Conservation (phyloP, 1,284 basidiomycete genomes). For the Austroboletus sp. region DNA sequence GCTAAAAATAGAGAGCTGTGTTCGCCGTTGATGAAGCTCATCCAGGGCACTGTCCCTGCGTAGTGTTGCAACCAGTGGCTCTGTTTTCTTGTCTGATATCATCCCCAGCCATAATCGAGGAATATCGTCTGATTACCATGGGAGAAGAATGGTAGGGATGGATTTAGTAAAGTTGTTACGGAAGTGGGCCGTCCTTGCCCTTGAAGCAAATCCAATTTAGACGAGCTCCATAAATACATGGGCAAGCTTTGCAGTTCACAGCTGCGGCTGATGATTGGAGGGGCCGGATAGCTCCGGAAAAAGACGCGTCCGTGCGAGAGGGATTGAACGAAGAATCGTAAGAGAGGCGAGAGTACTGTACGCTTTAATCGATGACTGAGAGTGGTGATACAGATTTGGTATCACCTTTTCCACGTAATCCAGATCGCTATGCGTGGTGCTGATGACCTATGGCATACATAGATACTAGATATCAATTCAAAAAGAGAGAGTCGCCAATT, state of each 20-base stretch:
- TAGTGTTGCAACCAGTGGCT: constrained; percentile 4
- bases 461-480: neutral
- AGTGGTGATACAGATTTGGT: neutral
- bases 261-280: constrained; percentile 3
- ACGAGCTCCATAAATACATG: neutral
- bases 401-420: constrained; percentile 1
- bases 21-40: constrained; percentile 2
- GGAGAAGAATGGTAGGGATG: neutral
- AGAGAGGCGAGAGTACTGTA: neutral
- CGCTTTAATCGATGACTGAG: neutral
- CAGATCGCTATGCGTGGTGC: neutral
- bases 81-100: constrained; percentile 3
- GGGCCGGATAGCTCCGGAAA: constrained; percentile 5
- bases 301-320: constrained; percentile 1
- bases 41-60: neutral
- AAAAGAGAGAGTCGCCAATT: neutral
- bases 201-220: neutral
- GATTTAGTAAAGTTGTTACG: neutral
- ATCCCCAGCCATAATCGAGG: neutral
- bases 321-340: constrained; percentile 1
- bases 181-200: neutral
- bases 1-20: neutral
- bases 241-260: too few relatives aligned
- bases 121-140: constrained; percentile 5
- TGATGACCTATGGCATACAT: neutral